These are phyloP conservation scores for Aspergillus sp. DNA, from an alignment of 2,329 filamentous ascomycete species.

Conservation along the genomic window DNA sequence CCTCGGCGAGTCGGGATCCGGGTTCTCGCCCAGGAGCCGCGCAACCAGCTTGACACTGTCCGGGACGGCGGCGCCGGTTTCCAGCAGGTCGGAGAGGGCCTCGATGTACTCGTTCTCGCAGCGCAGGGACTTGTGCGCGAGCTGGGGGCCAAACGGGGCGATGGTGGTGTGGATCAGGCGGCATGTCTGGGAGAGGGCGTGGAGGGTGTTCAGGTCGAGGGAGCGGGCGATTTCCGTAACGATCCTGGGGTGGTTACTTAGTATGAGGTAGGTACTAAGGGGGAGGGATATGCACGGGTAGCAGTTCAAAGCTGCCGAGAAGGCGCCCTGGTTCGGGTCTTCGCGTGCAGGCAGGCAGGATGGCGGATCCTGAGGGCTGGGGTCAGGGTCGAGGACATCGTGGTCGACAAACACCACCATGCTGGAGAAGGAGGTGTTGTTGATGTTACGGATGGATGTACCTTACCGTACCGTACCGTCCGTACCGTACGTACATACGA, in stretches of 20 bases:
- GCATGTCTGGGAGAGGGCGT: slow-evolving; percentile 73
- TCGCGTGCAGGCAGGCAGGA: slow-evolving; percentile 5
- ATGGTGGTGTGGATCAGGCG: slow-evolving; percentile 69
- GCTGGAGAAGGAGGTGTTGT: too few species aligned
- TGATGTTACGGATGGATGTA: too few species aligned
- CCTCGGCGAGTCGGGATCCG: slow-evolving; percentile 23
- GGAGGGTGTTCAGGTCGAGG: slow-evolving; percentile 79
- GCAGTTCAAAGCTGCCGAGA: slow-evolving; percentile 38
- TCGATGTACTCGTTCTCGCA: slow-evolving; percentile 61
- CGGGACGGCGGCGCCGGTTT: slow-evolving; percentile 32
- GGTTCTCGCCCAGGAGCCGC: slow-evolving; percentile 19
- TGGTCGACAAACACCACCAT: slow-evolving; percentile 43
- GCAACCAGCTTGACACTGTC: slow-evolving; percentile 23
- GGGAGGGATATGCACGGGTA: slow-evolving; percentile 41
- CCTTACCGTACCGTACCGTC: too few species aligned
- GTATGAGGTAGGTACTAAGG: slow-evolving; percentile 8
- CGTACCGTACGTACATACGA: too few species aligned
- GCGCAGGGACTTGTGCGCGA: slow-evolving; percentile 66
- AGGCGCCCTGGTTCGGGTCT: slow-evolving; percentile 22
- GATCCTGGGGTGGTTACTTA: slow-evolving; percentile 47
- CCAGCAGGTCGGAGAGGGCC: slow-evolving; percentile 28
- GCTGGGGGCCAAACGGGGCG: slow-evolving; percentile 64
- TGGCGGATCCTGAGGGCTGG: slow-evolving; percentile 6
- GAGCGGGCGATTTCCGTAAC: slow-evolving; percentile 63
- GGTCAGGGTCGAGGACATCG: slow-evolving; percentile 23